Percentiles rank a stretch among this genome's conserved stretches.
These are phyloP conservation scores for Leccinum barrowsii DNA, from an alignment of 768 basidiomycete genomes.

Conservation along the genomic window DNA sequence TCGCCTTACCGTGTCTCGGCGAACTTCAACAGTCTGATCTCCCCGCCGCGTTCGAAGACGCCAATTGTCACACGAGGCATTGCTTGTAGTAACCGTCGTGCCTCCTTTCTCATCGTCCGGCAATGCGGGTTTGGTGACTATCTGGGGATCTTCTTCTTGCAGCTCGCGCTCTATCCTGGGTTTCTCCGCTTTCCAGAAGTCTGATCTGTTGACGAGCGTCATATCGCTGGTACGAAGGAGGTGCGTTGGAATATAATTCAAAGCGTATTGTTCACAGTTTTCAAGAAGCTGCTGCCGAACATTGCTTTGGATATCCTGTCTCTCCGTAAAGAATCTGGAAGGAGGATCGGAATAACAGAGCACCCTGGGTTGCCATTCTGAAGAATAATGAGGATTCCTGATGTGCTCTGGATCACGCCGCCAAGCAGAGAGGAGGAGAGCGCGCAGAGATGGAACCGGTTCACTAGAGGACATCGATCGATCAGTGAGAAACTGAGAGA, in stretches of 20 bases:
- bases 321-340: background rate
- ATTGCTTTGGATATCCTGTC: background rate
- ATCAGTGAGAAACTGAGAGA: background rate
- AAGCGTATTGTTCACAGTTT: background rate
- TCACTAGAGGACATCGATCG: background rate
- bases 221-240: slow-evolving; percentile 17
- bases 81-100: background rate
- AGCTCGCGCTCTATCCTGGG: slow-evolving; percentile 1
- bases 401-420: background rate
- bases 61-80: background rate
- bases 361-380: background rate
- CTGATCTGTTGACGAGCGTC: slow-evolving; percentile 8
- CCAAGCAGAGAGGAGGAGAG: background rate
- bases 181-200: slow-evolving; percentile 13
- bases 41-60: background rate
- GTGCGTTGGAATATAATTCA: slow-evolving; percentile 18
- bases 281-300: background rate
- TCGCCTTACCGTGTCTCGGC: slow-evolving; percentile 2
- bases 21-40: background rate
- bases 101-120: background rate
- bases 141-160: background rate
- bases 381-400: background rate
- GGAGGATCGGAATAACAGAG: background rate
- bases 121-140: background rate
- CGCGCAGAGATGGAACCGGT: background rate